Conservation (phyloP, 495 filamentous ascomycete genomes). For the Penicillium riverlandense region DNA sequence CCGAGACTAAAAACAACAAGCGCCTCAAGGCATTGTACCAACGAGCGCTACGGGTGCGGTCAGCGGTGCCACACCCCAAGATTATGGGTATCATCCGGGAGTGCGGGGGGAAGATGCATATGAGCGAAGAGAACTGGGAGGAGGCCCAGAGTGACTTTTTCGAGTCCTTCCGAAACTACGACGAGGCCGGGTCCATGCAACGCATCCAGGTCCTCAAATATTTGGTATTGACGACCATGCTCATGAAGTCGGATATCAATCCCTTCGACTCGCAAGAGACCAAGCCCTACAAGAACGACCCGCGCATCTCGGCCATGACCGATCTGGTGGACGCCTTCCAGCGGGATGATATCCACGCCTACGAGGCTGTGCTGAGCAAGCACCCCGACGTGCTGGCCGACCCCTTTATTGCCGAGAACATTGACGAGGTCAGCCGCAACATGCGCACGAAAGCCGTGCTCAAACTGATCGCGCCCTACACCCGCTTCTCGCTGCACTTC, state of each 20-base stretch:
- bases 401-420: conserved; percentile 97
- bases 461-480: conserved; percentile 92
- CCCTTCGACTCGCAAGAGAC: conserved; percentile 98
- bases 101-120: conserved; percentile 99
- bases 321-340: conserved; percentile 95
- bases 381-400: conserved; percentile 87
- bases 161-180: conserved; percentile 97
- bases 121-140: conserved; percentile 99
- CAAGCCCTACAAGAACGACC: conserved; percentile 96
- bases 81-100: conserved; percentile 99
- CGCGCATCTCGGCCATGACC: conserved; percentile 93
- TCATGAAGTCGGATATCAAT: conserved; percentile 99
- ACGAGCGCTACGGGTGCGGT: conserved; percentile 80
- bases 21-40: conserved; percentile 90
- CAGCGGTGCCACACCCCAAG: conserved; percentile 94
- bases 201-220: conserved; percentile 98
- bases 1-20: conserved; percentile 94
- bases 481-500: conserved; percentile 78
- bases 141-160: conserved; percentile 96
- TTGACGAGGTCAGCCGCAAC: conserved; percentile 96
- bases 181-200: conserved; percentile 92
- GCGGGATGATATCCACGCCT: conserved; percentile 85
- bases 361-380: conserved; percentile 78
- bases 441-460: conserved; percentile 94
- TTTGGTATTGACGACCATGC: conserved; percentile 90